A percentile compares a stretch with the other conserved stretches of the same genome.
Evolutionary conservation across 2,329 filamentous ascomycete genomes (phyloP).

Genomic region (Curvularia hawaiiensis): DNA sequence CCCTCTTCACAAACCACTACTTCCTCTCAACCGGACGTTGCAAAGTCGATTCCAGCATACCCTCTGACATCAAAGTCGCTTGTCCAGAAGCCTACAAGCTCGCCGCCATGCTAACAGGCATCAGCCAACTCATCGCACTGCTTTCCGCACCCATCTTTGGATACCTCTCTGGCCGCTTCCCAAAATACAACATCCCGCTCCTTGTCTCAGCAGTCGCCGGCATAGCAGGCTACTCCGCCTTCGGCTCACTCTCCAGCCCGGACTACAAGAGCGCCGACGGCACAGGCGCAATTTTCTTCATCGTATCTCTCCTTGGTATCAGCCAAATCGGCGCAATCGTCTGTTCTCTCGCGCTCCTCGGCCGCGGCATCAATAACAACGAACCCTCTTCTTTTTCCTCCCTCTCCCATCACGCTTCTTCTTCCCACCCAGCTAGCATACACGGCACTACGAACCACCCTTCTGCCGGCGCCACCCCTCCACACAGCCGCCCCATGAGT

Average conservation of each 20-base stretch:
- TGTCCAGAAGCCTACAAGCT: slow-evolving; percentile 88
- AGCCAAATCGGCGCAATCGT: slow-evolving; percentile 97
- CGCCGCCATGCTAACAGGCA: slow-evolving; percentile 83
- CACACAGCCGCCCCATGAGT: slow-evolving; percentile 36
- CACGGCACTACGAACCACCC: slow-evolving; percentile 27
- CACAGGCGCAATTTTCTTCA: slow-evolving; percentile 70
- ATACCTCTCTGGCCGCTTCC: slow-evolving; percentile 73
- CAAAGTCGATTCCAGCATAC: slow-evolving; percentile 53
- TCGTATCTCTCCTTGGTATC: slow-evolving; percentile 81
- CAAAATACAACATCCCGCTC: slow-evolving; percentile 73
- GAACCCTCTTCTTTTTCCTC: slow-evolving; percentile 28
- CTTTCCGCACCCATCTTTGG: slow-evolving; percentile 87
- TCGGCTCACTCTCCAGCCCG: slow-evolving; percentile 78
- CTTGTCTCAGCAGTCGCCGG: slow-evolving; percentile 74
- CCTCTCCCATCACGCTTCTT: background rate
- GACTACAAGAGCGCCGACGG: slow-evolving; percentile 75
- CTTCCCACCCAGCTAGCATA: slow-evolving; percentile 8
- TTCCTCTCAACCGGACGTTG: slow-evolving; percentile 84
- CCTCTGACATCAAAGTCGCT: slow-evolving; percentile 75
- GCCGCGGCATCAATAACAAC: slow-evolving; percentile 72
- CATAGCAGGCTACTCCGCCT: slow-evolving; percentile 75
- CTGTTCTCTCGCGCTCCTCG: slow-evolving; percentile 87
- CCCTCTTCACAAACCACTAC: slow-evolving; percentile 89
- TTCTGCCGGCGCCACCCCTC: slow-evolving; percentile 43
- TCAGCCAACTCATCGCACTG: slow-evolving; percentile 85